Base-by-base conservation (phyloP, 345 rosid genomes). In the Camelina neglecta region DNA sequence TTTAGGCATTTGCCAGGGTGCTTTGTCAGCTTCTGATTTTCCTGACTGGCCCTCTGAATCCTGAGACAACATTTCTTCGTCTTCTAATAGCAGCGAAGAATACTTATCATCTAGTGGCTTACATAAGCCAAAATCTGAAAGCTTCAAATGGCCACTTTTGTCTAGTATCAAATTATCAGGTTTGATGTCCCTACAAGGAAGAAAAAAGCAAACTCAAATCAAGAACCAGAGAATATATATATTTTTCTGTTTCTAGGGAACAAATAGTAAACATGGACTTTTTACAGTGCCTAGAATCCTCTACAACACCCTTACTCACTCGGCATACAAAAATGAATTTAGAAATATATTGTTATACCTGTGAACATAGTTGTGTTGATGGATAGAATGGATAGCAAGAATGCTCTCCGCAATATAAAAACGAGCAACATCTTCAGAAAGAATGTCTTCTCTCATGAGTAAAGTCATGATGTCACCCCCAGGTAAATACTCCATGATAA, bases 391-490 rank as follows among this genome's bases (percentile, higher is more conserved):
- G 65, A 91, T 91, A 54, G 97, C 97, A 71, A 91, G 84, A 85
- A 91, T 81, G 83, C 93, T 91, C 70, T 91, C 94, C n/a, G 91
- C 92, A 65, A 91, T 85, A 81, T 95, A 95, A 84, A 95, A 95
- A 38, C 93, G 85, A 2, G 97, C 93, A 69, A 92, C 91, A 73
- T 92, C 93, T 84, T 95, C 97, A 64, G 91, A 89, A 64, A 95
- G 97, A 86, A 83, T 80, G 74, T 92, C 97, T 88, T 95, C 96
- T 79, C 99, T 89, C 99, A 95, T 95, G 68, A 95, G 84, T 79
- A 95, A 83, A 58, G 99, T 95, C 97, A 92, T 95, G 72, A 95
- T 95, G 87, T 95, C 99, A 72, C 99, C 99, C 54, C 97, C 97
- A 72, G 97, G 97, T 72, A 95, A 83, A 85, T 95, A 95, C 85